These are phyloP conservation scores for Balamuthia mandrillaris DNA, from an alignment of 208 protist genomes.

Conservation along the genomic window DNA sequence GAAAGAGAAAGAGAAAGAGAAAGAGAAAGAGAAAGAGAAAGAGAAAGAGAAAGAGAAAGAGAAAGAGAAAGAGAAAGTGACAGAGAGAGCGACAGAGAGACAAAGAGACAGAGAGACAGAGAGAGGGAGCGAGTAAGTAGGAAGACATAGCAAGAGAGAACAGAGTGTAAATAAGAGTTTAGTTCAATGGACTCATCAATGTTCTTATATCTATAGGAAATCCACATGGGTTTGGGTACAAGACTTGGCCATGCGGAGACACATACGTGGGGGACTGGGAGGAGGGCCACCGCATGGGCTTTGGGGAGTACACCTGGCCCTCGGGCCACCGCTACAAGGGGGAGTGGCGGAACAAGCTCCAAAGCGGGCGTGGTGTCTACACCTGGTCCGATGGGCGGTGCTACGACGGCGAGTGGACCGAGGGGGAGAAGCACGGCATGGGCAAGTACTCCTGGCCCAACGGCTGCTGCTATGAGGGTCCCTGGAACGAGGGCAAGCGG, in stretches of 20 bases:
- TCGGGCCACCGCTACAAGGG: neutral
- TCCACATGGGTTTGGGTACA: too few species aligned
- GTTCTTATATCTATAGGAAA: too few species aligned
- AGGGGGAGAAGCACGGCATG: conserved; percentile 22
- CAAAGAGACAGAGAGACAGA: neutral
- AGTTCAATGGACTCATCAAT: too few species aligned
- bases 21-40: neutral
- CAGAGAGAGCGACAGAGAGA: neutral
- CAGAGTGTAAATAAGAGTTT: too few species aligned
- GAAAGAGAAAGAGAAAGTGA: neutral
- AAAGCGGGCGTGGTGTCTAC: neutral
- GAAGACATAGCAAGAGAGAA: too few species aligned
- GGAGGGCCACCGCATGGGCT: neutral
- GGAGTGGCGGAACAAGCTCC: neutral
- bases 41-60: neutral
- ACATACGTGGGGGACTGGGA: neutral
- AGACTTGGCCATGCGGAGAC: neutral
- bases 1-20: neutral
- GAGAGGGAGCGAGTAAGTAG: neutral
- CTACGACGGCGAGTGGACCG: conserved; percentile 35
- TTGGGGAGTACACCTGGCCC: conserved; percentile 9
- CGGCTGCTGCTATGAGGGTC: conserved; percentile 48
- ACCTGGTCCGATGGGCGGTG: neutral
- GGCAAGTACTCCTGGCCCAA: conserved; percentile 42
- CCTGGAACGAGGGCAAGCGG: conserved; percentile 3